A percentile compares a stretch with the other conserved stretches of the same genome.
These are phyloP conservation scores for Fusarium acutatum DNA, from an alignment of 2,329 filamentous ascomycete species.

Conservation along the genomic window DNA sequence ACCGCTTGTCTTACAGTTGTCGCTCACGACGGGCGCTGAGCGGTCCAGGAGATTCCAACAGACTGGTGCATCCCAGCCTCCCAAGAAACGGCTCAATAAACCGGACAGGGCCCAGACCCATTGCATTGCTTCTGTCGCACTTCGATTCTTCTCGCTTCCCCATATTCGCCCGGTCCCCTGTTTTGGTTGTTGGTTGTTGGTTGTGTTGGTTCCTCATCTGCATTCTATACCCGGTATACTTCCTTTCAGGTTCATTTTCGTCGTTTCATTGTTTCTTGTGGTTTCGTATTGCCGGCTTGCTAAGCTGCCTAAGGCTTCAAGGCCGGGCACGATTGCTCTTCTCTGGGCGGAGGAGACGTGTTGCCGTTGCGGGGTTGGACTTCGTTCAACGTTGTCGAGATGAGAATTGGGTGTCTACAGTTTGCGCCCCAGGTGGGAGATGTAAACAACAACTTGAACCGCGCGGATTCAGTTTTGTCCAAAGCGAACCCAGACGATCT, in stretches of 20 bases:
- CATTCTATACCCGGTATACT: background rate
- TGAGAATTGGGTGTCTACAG: constrained; percentile 76
- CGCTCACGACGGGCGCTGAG: background rate
- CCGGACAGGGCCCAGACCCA: background rate
- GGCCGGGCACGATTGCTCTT: background rate
- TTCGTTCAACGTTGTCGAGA: constrained; percentile 43
- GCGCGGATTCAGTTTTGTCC: constrained; percentile 58
- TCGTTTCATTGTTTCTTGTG: background rate
- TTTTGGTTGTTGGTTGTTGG: background rate
- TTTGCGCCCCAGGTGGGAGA: constrained; percentile 77
- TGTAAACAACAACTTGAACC: constrained; percentile 68
- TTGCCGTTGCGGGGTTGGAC: constrained; percentile 14
- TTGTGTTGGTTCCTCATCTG: constrained; percentile 3
- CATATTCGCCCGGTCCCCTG: background rate
- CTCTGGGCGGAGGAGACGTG: background rate
- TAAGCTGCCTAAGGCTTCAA: background rate
- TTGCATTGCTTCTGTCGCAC: background rate
- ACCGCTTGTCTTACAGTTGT: too few relatives aligned
- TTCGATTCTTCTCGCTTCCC: constrained; percentile 1
- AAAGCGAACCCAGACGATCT: constrained; percentile 61
- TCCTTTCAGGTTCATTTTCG: background rate
- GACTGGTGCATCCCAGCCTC: background rate
- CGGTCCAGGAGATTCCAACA: background rate
- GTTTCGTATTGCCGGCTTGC: background rate
- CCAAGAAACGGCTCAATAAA: background rate